Evolutionary conservation across 1,139 yeast species (phyloP).

Genomic region (Meyerozyma carpophila): DNA sequence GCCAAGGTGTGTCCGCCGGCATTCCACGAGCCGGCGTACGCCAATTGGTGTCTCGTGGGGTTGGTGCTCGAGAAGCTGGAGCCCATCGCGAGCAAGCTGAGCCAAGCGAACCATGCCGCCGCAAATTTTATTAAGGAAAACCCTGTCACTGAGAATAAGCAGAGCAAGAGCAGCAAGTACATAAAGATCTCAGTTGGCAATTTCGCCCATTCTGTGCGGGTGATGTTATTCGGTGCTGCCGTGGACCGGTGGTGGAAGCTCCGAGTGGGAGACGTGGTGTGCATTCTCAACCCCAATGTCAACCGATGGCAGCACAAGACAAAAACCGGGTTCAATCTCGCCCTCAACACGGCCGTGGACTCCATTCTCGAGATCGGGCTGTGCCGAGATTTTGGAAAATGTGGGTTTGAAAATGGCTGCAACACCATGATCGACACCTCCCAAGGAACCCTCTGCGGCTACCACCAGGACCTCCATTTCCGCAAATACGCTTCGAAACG

Average conservation of each 20-base stretch:
- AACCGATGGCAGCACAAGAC: conserved; percentile 8
- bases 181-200: conserved; percentile 64
- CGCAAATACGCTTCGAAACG: conserved; percentile 52
- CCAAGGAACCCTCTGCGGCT: conserved; percentile 57
- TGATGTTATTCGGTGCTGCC: conserved; percentile 64
- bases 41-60: conserved; percentile 76
- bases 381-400: conserved; percentile 64
- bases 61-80: conserved; percentile 55
- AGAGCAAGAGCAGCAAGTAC: conserved; percentile 18
- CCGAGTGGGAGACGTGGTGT: conserved; percentile 67
- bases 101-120: too few relatives aligned
- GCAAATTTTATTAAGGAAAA: too few relatives aligned
- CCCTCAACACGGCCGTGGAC: conserved; percentile 45
- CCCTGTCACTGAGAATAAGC: too few relatives aligned
- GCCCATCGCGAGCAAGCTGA: conserved; percentile 20
- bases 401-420: conserved; percentile 55
- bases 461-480: conserved; percentile 59
- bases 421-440: conserved; percentile 51
- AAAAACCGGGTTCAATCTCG: conserved; percentile 50
- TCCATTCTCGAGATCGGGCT: conserved; percentile 69
- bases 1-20: conserved; percentile 67
- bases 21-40: conserved; percentile 60
- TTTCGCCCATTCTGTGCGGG: conserved; percentile 49
- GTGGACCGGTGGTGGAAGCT: conserved; percentile 69
- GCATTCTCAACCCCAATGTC: conserved; percentile 69